These are phyloP conservation scores for Alternaria metachromatica DNA, from an alignment of 2,329 filamentous ascomycete genomes.

Conservation along the genomic window DNA sequence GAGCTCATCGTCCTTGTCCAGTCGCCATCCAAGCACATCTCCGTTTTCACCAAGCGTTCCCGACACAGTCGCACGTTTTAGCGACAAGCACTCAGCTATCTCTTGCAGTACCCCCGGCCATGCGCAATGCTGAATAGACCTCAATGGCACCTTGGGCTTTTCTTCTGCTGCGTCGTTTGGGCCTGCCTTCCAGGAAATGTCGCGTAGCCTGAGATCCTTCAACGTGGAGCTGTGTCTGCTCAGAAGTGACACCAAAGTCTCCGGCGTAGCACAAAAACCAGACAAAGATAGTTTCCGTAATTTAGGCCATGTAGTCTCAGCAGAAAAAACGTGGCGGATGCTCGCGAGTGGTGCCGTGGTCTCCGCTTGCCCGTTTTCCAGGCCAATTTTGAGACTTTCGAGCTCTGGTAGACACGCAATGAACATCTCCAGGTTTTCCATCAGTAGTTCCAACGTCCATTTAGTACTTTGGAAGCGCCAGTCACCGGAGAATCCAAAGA, in stretches of 20 bases:
- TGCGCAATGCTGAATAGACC: not conserved
- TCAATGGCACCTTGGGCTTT: not conserved
- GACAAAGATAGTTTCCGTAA: conserved; percentile 15
- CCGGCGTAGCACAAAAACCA: conserved; percentile 5
- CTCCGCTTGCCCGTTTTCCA: not conserved
- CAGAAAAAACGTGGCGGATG: not conserved
- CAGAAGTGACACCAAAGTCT: conserved; percentile 8
- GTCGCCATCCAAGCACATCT: not conserved
- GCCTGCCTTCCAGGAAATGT: not conserved
- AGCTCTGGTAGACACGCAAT: not conserved
- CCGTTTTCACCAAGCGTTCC: not conserved
- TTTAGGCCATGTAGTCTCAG: not conserved
- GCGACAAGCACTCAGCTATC: not conserved
- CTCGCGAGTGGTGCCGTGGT: not conserved
- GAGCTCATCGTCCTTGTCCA: not conserved
- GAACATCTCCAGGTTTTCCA: not conserved
- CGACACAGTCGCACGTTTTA: conserved; percentile 5
- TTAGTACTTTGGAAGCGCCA: not conserved
- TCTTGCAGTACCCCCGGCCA: not conserved
- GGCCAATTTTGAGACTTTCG: conserved; percentile 9
- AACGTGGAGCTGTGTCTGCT: conserved; percentile 13
- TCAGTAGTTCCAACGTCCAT: not conserved
- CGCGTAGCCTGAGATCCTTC: conserved; percentile 13
- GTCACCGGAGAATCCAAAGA: not conserved
- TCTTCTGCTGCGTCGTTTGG: not conserved